Conservation (phyloP, 345 rosid species). For the Dipteronia dyeriana region DNA sequence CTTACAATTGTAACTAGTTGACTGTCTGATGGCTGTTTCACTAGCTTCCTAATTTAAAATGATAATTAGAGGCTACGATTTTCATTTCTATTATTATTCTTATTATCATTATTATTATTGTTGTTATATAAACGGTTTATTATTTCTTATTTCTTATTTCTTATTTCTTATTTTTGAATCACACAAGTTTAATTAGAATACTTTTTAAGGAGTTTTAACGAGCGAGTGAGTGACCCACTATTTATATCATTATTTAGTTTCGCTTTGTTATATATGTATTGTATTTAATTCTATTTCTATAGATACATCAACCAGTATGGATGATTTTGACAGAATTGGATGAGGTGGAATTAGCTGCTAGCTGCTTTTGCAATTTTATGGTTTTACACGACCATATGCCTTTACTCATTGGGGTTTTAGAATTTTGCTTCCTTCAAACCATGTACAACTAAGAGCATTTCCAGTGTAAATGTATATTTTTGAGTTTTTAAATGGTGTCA, state of each 20-base stretch:
- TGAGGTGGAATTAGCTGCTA: constrained; percentile 82
- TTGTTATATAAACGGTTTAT: not conserved
- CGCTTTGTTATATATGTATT: constrained; percentile 19
- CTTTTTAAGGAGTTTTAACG: too few relatives aligned
- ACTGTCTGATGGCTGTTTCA: constrained; percentile 20
- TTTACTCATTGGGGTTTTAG: too few relatives aligned
- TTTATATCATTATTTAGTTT: not conserved
- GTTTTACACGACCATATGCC: too few relatives aligned
- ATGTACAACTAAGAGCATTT: too few relatives aligned
- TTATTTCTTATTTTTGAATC: constrained; percentile 11
- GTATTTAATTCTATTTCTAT: constrained; percentile 40
- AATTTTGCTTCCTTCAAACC: too few relatives aligned
- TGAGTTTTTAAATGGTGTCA: too few relatives aligned
- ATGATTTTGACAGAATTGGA: constrained; percentile 67
- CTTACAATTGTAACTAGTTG: constrained; percentile 31
- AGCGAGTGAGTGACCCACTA: not conserved
- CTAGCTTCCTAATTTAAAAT: constrained; percentile 17
- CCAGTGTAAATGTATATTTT: too few relatives aligned
- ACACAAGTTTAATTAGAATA: not conserved
- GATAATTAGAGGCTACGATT: constrained; percentile 10
- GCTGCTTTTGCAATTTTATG: constrained; percentile 38
- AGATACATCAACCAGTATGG: constrained; percentile 51
- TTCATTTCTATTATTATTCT: not conserved
- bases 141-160: not conserved
- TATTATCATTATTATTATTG: not conserved